A percentile compares a stretch with the other conserved stretches of the same genome.
These are phyloP conservation scores for Stephania japonica DNA, from an alignment of 164 flowering plant genomes.

Conservation along the genomic window DNA sequence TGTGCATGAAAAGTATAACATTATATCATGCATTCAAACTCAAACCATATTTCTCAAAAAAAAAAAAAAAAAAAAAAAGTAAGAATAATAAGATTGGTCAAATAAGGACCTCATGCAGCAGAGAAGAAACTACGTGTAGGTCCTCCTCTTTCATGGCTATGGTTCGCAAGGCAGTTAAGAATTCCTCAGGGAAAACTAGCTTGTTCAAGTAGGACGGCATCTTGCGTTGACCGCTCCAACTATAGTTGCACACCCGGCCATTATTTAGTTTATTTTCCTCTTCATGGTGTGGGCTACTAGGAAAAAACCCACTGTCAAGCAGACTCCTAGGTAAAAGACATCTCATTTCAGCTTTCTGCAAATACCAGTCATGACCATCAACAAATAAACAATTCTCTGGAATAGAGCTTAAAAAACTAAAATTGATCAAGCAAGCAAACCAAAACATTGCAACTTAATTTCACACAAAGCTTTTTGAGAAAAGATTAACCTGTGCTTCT, in stretches of 20 bases:
- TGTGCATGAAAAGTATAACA: neutral
- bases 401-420: neutral
- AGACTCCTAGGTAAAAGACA: constrained; percentile 75
- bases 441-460: neutral
- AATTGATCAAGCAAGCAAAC: neutral
- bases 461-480: neutral
- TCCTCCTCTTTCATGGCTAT: constrained; percentile 81
- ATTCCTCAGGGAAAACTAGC: constrained; percentile 82
- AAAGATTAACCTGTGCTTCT: constrained; percentile 68
- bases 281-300: constrained; percentile 19
- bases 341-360: constrained; percentile 83
- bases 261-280: constrained; percentile 7
- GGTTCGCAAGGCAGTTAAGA: constrained; percentile 80
- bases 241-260: constrained; percentile 35
- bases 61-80: neutral
- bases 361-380: constrained; percentile 14
- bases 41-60: neutral
- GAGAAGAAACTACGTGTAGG: constrained; percentile 53
- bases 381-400: neutral
- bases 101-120: constrained; percentile 75
- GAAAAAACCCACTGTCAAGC: constrained; percentile 67
- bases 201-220: constrained; percentile 63
- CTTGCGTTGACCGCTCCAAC: constrained; percentile 91
- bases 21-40: neutral
- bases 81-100: neutral